Conservation (phyloP, 2,329 filamentous ascomycete species). For the Grosmannia penicillata region DNA sequence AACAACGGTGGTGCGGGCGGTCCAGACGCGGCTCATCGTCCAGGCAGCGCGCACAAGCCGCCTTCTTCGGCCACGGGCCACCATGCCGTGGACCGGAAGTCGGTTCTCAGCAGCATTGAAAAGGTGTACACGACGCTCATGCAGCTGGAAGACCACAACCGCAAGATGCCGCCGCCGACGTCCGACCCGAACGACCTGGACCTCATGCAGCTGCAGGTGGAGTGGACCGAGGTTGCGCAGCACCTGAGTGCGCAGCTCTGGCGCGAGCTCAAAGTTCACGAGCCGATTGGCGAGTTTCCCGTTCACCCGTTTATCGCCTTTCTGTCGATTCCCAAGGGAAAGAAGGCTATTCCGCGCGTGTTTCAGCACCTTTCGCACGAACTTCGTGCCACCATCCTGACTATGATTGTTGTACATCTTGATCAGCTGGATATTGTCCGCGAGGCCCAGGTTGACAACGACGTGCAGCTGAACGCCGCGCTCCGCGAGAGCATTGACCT, state of each 20-base stretch:
- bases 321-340: constrained; percentile 86
- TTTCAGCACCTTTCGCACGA: constrained; percentile 88
- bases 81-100: constrained; percentile 61
- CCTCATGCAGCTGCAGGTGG: constrained; percentile 57
- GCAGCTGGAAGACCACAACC: constrained; percentile 86
- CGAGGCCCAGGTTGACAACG: constrained; percentile 57
- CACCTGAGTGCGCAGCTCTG: constrained; percentile 70
- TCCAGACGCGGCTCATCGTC: constrained; percentile 36
- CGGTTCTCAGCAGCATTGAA: constrained; percentile 74
- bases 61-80: constrained; percentile 10
- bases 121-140: constrained; percentile 77
- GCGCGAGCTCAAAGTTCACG: constrained; percentile 79
- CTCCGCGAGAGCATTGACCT: constrained; percentile 87
- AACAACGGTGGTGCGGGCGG: constrained; percentile 20
- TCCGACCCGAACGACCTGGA: constrained; percentile 51
- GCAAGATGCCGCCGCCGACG: constrained; percentile 52
- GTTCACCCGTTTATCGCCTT: constrained; percentile 93
- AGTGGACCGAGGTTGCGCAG: constrained; percentile 61
- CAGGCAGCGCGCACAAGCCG: constrained; percentile 30
- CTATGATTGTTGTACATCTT: constrained; percentile 87
- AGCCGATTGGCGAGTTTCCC: constrained; percentile 65
- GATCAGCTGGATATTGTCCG: constrained; percentile 85
- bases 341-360: constrained; percentile 86
- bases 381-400: constrained; percentile 87
- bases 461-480: constrained; percentile 54